Percentiles rank a stretch among this genome's conserved stretches.
phyloP scores from a whole-genome alignment of 2,329 filamentous ascomycete species.

The Talaromyces sp. region DNA sequence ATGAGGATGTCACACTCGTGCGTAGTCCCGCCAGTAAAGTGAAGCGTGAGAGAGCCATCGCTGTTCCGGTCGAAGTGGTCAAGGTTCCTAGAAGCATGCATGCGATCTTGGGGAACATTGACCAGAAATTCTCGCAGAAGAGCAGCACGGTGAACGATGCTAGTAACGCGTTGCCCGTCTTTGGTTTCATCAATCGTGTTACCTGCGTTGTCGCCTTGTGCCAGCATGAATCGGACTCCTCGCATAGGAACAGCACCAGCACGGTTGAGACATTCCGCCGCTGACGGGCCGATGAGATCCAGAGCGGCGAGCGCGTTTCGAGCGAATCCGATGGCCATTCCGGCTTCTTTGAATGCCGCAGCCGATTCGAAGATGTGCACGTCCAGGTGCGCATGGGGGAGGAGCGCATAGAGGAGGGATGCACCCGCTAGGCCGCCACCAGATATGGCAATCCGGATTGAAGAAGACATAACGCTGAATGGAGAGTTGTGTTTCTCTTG shows the following conservation, averaged over 20 bases:
- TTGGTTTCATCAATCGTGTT: slow-evolving; percentile 28
- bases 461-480: no score
- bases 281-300: slow-evolving; percentile 27
- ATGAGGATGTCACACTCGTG: slow-evolving; percentile 1
- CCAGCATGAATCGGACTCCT: slow-evolving; percentile 13
- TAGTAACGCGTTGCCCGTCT: slow-evolving; percentile 18
- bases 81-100: slow-evolving; percentile 29
- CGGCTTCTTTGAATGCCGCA: slow-evolving; percentile 30
- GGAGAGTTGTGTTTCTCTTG: no score
- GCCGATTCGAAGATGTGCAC: slow-evolving; percentile 37
- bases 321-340: slow-evolving; percentile 38
- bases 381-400: slow-evolving; percentile 31
- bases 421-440: slow-evolving; percentile 40
- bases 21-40: slow-evolving; percentile 14
- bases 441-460: slow-evolving; percentile 31
- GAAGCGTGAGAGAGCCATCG: neutral
- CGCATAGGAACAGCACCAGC: slow-evolving; percentile 22
- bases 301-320: slow-evolving; percentile 35
- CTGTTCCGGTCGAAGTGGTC: slow-evolving; percentile 15
- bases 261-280: slow-evolving; percentile 3
- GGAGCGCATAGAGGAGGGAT: slow-evolving; percentile 33
- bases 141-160: slow-evolving; percentile 7
- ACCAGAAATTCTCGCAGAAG: slow-evolving; percentile 13
- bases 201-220: slow-evolving; percentile 26
- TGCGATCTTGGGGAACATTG: slow-evolving; percentile 21